Evolutionary conservation across 495 filamentous ascomycete species (phyloP), one percentile per base, ranked within the genome.

Genomic region (Schizothecium vesticola): DNA sequence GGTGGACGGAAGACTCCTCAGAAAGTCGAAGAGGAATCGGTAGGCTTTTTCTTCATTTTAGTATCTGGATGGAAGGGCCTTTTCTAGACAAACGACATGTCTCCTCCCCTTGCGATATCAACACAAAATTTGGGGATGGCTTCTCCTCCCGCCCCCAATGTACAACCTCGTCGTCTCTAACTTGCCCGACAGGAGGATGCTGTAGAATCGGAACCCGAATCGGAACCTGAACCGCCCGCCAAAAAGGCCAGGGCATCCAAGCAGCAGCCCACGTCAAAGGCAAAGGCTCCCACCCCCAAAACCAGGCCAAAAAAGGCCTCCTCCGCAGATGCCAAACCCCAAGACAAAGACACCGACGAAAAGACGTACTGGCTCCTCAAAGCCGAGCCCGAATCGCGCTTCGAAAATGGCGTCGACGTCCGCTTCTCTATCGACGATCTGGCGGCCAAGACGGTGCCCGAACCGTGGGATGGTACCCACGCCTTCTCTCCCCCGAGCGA

Each of bases 391-490:
- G 90, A 93, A 73, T 88, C 92, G 26, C 89, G 95, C 22, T 75
- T 93, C 24, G 92, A 95, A 75, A 96, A 92, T 61, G 92, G 92
- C 19, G 82, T 89, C 63, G 90, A 97, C 73, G 91, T 97, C 51
- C 91, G 87, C 70, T 99, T 98, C 80, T 96, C 93, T 6, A 98
- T 99, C 71, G 94, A 97, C 74, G 94, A 99, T 75, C 80, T 99
- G 25, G 83, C 84, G 19, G 85, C 85, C 8, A 86, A 85, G 67
- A 87, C 80, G 25, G 82, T 84, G 68, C 93, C 94, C 0, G 94
- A 96, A 71, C 87, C 91, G 3, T 99, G 95, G 95, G 91, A 97
- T 79, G 94, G 93, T 86, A 78, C 76, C 33, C 33, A 11, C 29
- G 24, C 65, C 11, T 26, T 33, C 23, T 13, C 16, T 26, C 9